phyloP scores from a whole-genome alignment of 2,329 filamentous ascomycete species.

The Paraphaeosphaeria minitans region DNA sequence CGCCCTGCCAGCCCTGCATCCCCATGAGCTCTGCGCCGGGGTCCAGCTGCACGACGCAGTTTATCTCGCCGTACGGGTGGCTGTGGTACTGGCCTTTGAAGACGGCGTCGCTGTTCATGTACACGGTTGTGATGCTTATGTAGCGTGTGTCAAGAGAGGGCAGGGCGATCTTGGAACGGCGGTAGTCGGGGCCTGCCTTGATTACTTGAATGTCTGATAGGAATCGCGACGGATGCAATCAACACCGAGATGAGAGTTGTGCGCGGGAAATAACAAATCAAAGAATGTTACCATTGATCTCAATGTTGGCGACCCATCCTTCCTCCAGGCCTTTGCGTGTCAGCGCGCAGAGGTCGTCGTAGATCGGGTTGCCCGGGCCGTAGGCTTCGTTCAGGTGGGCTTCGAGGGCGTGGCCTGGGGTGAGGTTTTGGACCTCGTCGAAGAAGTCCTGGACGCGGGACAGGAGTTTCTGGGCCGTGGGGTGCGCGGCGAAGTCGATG shows the following conservation, averaged over 20 bases:
- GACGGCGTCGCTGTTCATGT: constrained; percentile 58
- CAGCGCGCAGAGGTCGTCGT: constrained; percentile 43
- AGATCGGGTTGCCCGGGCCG: constrained; percentile 44
- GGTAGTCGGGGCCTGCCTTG: constrained; percentile 22
- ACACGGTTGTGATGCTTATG: constrained; percentile 63
- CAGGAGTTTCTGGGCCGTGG: constrained; percentile 29
- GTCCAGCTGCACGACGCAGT: constrained; percentile 60
- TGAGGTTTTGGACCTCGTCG: constrained; percentile 39
- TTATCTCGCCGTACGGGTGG: constrained; percentile 62
- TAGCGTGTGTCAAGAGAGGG: constrained; percentile 56
- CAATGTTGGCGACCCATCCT: constrained; percentile 45
- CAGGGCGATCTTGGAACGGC: constrained; percentile 51
- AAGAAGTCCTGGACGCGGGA: constrained; percentile 35
- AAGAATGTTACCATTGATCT: constrained; percentile 27
- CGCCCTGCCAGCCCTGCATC: constrained; percentile 62
- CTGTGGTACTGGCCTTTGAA: constrained; percentile 60
- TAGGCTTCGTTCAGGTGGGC: constrained; percentile 41
- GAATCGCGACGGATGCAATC: background rate
- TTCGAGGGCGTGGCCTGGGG: constrained; percentile 45
- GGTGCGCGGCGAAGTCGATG: constrained; percentile 27
- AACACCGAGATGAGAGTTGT: background rate
- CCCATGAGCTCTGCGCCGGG: constrained; percentile 58
- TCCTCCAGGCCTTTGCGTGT: constrained; percentile 44
- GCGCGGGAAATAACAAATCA: background rate
- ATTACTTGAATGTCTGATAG: no score